Conservation (phyloP, 805 yeast genomes). For the Lachancea nothofagi region DNA sequence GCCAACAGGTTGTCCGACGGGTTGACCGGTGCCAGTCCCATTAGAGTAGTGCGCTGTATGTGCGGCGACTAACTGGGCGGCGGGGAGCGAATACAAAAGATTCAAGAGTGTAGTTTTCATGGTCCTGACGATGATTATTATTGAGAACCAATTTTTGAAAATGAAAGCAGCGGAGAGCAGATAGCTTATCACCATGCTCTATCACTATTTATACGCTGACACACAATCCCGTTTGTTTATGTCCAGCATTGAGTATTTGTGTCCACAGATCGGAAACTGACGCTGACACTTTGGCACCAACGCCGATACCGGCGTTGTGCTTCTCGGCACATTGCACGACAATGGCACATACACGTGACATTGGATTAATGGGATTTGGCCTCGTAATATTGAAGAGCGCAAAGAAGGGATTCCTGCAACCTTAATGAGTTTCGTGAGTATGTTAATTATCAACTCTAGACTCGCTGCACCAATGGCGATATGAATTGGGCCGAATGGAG, state of each 20-base stretch:
- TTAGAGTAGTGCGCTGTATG: background rate
- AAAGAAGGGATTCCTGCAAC: too few relatives aligned
- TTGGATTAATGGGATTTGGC: background rate
- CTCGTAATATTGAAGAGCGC: too few relatives aligned
- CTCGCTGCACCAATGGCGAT: background rate
- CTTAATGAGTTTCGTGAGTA: too few relatives aligned
- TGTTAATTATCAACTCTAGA: too few relatives aligned
- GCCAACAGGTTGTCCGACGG: conserved; percentile 8
- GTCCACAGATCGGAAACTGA: background rate
- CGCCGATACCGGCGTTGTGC: background rate
- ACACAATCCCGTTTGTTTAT: too few relatives aligned
- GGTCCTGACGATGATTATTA: too few relatives aligned
- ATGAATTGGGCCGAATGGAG: background rate
- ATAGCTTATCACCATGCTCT: too few relatives aligned
- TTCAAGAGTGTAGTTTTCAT: conserved; percentile 5
- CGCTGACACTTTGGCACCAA: conserved; percentile 1
- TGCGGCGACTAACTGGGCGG: background rate
- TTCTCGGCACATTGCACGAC: too few relatives aligned
- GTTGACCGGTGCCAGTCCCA: conserved; percentile 3
- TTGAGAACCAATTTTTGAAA: too few relatives aligned
- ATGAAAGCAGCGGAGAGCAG: too few relatives aligned
- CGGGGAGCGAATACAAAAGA: background rate
- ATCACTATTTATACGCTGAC: too few relatives aligned
- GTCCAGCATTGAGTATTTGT: background rate
- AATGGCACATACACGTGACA: too few relatives aligned